Evolutionary conservation across 1,139 yeast genomes (phyloP), one percentile per base, ranked within the genome.

Genomic region (Waltiozyma sp.): DNA sequence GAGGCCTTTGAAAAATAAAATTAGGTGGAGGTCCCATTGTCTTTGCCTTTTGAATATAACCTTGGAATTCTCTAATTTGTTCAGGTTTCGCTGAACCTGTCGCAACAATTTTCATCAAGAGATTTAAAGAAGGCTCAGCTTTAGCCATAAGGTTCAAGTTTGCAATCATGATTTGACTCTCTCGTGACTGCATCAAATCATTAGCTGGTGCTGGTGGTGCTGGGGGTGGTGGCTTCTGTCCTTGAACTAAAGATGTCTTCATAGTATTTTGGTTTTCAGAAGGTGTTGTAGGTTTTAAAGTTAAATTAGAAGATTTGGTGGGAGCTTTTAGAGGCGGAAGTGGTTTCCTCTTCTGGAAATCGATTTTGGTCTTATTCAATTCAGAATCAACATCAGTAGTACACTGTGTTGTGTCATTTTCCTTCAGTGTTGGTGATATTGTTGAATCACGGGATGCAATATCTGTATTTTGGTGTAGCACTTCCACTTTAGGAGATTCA

Each of bases 141-240:
- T 84, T 72, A 0, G 96, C 96, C 60, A 89, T 78, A 2, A 82
- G 70, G 52, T 88, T 88, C 52, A 89, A 70, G 55, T 88, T 85
- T 8, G 80, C 75, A 50, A 89, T 86, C 83, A 88, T 86, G 43
- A 82, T 75, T 41, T 81, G 80, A 57, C 83, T 81, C 42, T 80
- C 86, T 1, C 74, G 72, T 6, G 80, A 69, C 43, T 75, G 73
- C 73, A 75, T 72, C 43, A 72, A 63, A 43, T 68, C 70, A 19
- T 62, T 61, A 24, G 62, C 59, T 1, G 60, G 52, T 5, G 60
- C 52, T 24, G 49, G n/a, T n/a, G n/a, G n/a, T n/a, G n/a, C n/a
- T n/a, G n/a, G n/a, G n/a, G 44, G 31, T 35, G 45, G 26, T 40
- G 47, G 46, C 10, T 26, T 26, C 13, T 10, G n/a, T 11, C 31